phyloP scores from a whole-genome alignment of 768 basidiomycete species.

The Tulasnella sp. region DNA sequence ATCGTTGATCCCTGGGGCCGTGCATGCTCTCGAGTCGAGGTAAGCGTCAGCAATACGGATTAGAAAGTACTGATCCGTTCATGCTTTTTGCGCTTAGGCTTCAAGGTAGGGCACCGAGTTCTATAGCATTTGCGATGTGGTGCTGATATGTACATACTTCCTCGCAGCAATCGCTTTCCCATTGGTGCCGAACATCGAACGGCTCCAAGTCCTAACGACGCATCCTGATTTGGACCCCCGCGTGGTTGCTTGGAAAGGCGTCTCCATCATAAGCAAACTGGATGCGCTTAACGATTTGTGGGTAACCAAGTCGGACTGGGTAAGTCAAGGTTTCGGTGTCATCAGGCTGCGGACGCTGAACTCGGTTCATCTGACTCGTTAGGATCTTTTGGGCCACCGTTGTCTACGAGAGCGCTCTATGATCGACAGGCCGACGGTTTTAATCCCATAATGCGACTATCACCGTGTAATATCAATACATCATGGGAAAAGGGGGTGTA shows the following conservation, averaged over 20 bases:
- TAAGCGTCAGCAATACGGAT: slow-evolving; percentile 23
- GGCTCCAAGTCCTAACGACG: slow-evolving; percentile 85
- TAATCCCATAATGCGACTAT: neutral
- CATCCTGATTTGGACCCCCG: slow-evolving; percentile 88
- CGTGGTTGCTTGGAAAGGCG: slow-evolving; percentile 91
- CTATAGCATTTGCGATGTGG: neutral
- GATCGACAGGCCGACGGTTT: slow-evolving; percentile 1
- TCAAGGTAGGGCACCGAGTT: neutral
- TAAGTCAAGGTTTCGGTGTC: slow-evolving; percentile 28
- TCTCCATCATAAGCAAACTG: slow-evolving; percentile 81
- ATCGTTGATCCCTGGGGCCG: slow-evolving; percentile 68
- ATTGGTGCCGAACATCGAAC: slow-evolving; percentile 71
- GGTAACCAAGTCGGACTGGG: slow-evolving; percentile 83
- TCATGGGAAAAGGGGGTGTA: no score
- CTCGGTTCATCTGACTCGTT: neutral
- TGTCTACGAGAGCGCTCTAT: slow-evolving; percentile 27
- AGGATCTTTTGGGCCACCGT: slow-evolving; percentile 28
- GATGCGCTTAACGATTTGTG: slow-evolving; percentile 84
- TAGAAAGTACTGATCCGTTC: slow-evolving; percentile 4
- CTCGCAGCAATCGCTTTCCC: slow-evolving; percentile 61
- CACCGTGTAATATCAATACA: neutral
- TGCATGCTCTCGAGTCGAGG: slow-evolving; percentile 82
- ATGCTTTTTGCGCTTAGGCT: neutral
- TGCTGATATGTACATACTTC: neutral
- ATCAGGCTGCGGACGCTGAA: no score